These are phyloP conservation scores for Citropsis articulata DNA, from an alignment of 345 rosid species.

Conservation along the genomic window DNA sequence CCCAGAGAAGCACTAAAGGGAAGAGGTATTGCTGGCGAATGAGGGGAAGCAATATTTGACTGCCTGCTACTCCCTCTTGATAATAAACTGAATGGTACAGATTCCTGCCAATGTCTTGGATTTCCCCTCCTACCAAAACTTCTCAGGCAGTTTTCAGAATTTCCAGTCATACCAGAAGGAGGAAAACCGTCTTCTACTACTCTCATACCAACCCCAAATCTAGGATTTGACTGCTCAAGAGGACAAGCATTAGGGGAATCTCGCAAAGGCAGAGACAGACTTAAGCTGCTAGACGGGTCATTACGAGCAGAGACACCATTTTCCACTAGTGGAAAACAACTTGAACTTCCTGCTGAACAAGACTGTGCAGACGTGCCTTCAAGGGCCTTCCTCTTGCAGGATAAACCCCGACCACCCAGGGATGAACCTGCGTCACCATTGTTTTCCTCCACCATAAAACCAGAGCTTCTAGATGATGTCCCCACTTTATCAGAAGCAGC, in stretches of 20 bases:
- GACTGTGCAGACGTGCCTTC: constrained; percentile 72
- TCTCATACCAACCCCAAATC: constrained; percentile 52
- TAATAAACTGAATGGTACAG: constrained; percentile 42
- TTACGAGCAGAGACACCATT: constrained; percentile 35
- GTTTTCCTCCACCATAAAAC: constrained; percentile 48
- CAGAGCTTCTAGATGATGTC: constrained; percentile 58
- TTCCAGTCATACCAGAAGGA: constrained; percentile 27
- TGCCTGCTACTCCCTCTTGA: constrained; percentile 39
- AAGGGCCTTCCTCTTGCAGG: constrained; percentile 89
- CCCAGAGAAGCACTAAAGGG: constrained; percentile 40
- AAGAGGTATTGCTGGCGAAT: constrained; percentile 38
- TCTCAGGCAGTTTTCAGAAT: constrained; percentile 38
- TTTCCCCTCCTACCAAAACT: constrained; percentile 43
- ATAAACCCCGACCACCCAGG: constrained; percentile 61
- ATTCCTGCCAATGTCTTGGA: constrained; percentile 53
- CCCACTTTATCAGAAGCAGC: constrained; percentile 37
- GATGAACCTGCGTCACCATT: constrained; percentile 56
- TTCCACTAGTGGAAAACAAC: constrained; percentile 47
- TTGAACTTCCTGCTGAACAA: constrained; percentile 50
- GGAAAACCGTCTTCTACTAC: constrained; percentile 42
- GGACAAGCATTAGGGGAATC: constrained; percentile 37
- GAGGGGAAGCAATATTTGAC: constrained; percentile 36
- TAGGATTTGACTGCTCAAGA: constrained; percentile 41
- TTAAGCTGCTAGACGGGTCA: constrained; percentile 57
- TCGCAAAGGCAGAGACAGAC: constrained; percentile 51